Base-by-base conservation (phyloP, 176 grass and related monocot genomes). In the Oryza officinalis region DNA sequence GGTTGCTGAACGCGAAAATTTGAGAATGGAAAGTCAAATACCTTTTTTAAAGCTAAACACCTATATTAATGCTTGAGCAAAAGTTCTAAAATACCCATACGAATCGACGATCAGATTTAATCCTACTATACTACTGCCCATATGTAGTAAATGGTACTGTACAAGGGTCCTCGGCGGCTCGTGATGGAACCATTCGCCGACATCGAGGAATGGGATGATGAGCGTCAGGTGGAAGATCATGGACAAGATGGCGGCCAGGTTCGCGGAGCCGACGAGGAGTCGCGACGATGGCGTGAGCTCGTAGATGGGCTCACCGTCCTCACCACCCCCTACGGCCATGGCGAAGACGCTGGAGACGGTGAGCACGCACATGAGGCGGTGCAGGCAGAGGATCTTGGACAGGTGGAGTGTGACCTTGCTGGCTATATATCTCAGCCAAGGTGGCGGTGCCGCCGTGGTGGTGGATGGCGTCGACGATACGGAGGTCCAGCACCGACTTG, bases 291-390 rank as follows among this genome's bases (percentile, higher is more conserved):
- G 44, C 9, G 81, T 75, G 22, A 84, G 71, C 1, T 20, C 71
- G 22, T 84, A 84, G 10, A 38, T 1, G 9, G 60, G 41, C 59
- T 83, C 71, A 3, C 11, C 44, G 4, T 2, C 44, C 3, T 2
- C 44, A 45, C 44, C 44, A 3, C 5, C 5, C 0, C 33, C 33
- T 4, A 5, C 50, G 50, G 1, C 15, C n/a, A 28, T 10, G 60
- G 28, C 35, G 72, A 84, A 76, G 43, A 84, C 9, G 5, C 72
- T 61, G 0, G 71, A 38, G 72, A 67, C 61, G 14, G 71, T 22
- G 71, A 84, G 81, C 61, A 35, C 31, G 59, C 72, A 71, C 81
- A 84, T 75, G 27, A 75, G 71, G 13, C 71, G 81, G 13, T 71
- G 60, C 0, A 84, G 59, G 61, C 71, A 84, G 27, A 61, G 30